These are phyloP conservation scores for Jaapia argillacea DNA, from an alignment of 768 basidiomycete genomes.

Conservation along the genomic window DNA sequence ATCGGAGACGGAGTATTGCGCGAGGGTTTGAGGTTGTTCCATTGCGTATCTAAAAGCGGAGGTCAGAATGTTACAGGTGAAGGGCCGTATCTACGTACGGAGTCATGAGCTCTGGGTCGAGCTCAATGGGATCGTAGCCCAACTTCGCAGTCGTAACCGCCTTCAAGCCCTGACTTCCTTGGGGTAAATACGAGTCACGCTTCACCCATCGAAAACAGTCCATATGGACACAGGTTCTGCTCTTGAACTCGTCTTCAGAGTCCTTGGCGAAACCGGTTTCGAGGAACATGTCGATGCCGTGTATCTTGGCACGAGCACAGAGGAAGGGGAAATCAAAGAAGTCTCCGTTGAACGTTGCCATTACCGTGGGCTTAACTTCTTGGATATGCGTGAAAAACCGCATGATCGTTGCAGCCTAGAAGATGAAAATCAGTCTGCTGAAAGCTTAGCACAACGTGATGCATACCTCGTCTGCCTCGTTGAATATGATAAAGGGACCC, in stretches of 20 bases:
- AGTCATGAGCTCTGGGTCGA: constrained; percentile 98
- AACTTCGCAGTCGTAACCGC: constrained; percentile 95
- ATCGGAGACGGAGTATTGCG: constrained; percentile 98
- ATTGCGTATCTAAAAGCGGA: constrained; percentile 69
- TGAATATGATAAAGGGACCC: constrained; percentile 92
- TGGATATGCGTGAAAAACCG: constrained; percentile 93
- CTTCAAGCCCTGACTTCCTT: constrained; percentile 97
- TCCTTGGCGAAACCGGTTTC: constrained; percentile 93
- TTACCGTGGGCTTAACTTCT: constrained; percentile 90
- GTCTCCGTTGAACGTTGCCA: constrained; percentile 98
- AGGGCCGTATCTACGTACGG: constrained; percentile 49
- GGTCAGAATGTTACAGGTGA: neutral
- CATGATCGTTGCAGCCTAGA: constrained; percentile 68
- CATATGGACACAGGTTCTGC: constrained; percentile 90
- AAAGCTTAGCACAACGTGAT: neutral
- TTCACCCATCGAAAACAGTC: constrained; percentile 99
- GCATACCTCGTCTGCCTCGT: constrained; percentile 81
- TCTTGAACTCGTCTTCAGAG: constrained; percentile 91
- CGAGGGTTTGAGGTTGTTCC: constrained; percentile 90
- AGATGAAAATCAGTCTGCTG: neutral
- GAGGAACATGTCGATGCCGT: constrained; percentile 93
- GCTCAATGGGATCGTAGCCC: constrained; percentile 93
- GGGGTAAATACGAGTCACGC: constrained; percentile 95
- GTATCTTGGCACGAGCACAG: constrained; percentile 69
- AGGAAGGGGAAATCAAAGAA: constrained; percentile 99